Percentiles rank a stretch among this genome's conserved stretches.
phyloP scores from a whole-genome alignment of 768 basidiomycete genomes.

The Melanogaster broomeanus region DNA sequence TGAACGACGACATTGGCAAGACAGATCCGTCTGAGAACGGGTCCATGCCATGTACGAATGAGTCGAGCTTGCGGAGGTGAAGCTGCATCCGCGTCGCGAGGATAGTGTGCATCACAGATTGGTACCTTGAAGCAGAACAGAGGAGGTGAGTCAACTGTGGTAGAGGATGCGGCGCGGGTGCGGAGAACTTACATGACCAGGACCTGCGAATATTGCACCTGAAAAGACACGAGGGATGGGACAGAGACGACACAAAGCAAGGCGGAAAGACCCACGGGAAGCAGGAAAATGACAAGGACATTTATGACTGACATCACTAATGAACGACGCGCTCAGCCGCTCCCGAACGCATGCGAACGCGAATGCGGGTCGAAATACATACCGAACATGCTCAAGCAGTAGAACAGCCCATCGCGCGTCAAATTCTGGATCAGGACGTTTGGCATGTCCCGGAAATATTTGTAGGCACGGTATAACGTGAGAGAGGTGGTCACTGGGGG shows the following conservation, averaged over 20 bases:
- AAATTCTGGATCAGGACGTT: not conserved
- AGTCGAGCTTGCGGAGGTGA: conserved; percentile 1
- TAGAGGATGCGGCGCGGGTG: no score
- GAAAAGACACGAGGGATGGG: not conserved
- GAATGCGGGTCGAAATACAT: not conserved
- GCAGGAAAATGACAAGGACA: not conserved
- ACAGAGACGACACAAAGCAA: not conserved
- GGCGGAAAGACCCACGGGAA: not conserved
- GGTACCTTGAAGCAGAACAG: not conserved
- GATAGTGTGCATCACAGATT: conserved; percentile 1
- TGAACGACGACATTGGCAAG: no score
- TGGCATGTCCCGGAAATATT: not conserved
- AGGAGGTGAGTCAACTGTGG: no score
- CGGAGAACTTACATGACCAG: not conserved
- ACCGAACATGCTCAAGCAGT: not conserved
- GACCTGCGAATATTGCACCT: not conserved
- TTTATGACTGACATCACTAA: not conserved
- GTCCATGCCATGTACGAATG: no score
- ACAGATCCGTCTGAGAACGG: no score
- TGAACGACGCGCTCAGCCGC: not conserved
- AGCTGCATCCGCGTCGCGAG: conserved; percentile 3
- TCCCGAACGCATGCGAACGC: not conserved
- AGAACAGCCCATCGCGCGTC: not conserved
- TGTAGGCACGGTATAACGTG: not conserved
- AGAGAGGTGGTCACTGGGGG: not conserved